Conservation (phyloP, 2,329 filamentous ascomycete genomes). For the Claviceps arundinis region DNA sequence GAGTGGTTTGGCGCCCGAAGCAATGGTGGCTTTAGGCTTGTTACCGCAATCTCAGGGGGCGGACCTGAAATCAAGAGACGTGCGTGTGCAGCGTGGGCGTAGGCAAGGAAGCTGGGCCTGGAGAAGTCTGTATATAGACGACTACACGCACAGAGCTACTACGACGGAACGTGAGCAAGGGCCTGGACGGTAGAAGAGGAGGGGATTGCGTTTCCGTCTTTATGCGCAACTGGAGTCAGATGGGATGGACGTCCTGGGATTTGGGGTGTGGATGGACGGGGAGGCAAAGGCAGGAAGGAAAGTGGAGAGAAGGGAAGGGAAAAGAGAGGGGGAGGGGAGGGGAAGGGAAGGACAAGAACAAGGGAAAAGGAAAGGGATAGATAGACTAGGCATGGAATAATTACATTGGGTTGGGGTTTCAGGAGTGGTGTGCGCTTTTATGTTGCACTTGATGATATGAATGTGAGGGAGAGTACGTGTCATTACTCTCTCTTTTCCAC, state of each 20-base stretch:
- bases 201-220: neutral
- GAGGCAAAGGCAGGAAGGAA: neutral
- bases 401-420: neutral
- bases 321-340: neutral
- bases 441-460: too few species aligned
- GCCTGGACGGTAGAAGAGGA: neutral
- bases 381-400: slow-evolving; percentile 10
- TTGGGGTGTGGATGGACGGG: too few species aligned
- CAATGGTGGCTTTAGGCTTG: neutral
- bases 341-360: neutral
- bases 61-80: neutral
- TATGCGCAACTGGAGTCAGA: neutral
- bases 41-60: neutral
- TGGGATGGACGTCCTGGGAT: too few species aligned
- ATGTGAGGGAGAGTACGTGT: too few species aligned
- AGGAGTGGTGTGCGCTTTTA: neutral
- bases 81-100: neutral
- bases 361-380: slow-evolving; percentile 10
- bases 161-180: neutral
- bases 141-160: neutral
- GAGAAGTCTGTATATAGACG: neutral
- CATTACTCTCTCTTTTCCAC: too few species aligned
- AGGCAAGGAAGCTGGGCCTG: neutral
- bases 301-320: neutral
- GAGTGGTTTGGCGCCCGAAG: neutral